Percentiles rank a stretch among this genome's conserved stretches.
Evolutionary conservation across 1,284 basidiomycete genomes (phyloP).

Genomic region (Ustilago hordei): DNA sequence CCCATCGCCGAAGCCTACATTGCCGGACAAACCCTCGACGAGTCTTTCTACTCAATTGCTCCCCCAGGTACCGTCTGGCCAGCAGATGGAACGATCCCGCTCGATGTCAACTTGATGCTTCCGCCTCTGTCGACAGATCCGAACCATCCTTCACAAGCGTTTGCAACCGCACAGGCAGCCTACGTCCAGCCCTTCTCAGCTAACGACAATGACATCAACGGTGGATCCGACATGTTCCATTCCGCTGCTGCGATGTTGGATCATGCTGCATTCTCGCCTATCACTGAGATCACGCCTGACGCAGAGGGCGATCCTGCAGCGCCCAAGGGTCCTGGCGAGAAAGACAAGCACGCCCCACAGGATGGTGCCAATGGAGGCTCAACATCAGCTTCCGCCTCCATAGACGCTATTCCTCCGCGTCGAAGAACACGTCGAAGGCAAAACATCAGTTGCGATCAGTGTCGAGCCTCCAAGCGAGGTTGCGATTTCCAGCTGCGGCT

Average conservation of each 20-base stretch:
- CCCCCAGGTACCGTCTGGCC: slow-evolving; percentile 23
- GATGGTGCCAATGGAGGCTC: not conserved
- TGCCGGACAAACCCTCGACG: slow-evolving; percentile 34
- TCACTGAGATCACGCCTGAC: slow-evolving; percentile 38
- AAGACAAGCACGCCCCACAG: slow-evolving; percentile 1
- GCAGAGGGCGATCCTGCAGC: not conserved
- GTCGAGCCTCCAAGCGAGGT: slow-evolving; percentile 52
- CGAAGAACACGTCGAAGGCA: slow-evolving; percentile 46
- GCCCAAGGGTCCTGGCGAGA: not conserved
- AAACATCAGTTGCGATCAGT: slow-evolving; percentile 58
- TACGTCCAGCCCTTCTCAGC: slow-evolving; percentile 20
- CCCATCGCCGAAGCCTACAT: slow-evolving; percentile 51
- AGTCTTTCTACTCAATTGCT: slow-evolving; percentile 48
- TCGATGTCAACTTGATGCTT: slow-evolving; percentile 24
- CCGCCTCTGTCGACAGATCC: slow-evolving; percentile 7
- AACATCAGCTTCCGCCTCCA: slow-evolving; percentile 20
- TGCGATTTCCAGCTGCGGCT: slow-evolving; percentile 53
- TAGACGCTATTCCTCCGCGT: slow-evolving; percentile 41
- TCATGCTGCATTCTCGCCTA: slow-evolving; percentile 31
- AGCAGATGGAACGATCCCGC: slow-evolving; percentile 23
- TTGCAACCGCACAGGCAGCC: slow-evolving; percentile 20
- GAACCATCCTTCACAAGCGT: slow-evolving; percentile 16
- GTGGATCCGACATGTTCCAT: slow-evolving; percentile 16
- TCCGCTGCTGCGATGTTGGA: slow-evolving; percentile 43
- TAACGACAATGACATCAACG: slow-evolving; percentile 4